These are phyloP conservation scores for Cnidoscolus chayamansa DNA, from an alignment of 441 rosid genomes.

Conservation along the genomic window DNA sequence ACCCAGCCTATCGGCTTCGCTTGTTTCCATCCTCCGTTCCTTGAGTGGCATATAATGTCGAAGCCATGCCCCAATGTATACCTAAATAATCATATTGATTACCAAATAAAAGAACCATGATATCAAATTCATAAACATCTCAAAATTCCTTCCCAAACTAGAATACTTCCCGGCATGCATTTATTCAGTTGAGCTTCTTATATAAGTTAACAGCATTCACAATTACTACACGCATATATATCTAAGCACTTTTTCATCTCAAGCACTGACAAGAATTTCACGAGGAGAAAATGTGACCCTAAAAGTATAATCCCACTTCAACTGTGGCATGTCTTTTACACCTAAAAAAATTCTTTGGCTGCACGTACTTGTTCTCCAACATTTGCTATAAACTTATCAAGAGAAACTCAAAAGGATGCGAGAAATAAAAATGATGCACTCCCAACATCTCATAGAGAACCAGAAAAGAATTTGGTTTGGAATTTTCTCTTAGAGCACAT, in stretches of 20 bases:
- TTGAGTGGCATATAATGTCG: constrained; percentile 66
- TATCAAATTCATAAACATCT: background rate
- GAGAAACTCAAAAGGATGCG: background rate
- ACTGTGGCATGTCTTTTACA: background rate
- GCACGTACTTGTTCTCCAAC: background rate
- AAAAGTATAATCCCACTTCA: background rate
- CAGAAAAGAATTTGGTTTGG: background rate
- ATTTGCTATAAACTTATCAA: background rate
- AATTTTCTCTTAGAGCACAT: background rate
- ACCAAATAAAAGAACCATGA: background rate
- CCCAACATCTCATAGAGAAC: background rate
- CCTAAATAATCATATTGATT: constrained; percentile 38
- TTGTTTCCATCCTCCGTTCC: constrained; percentile 54
- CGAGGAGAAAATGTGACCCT: background rate
- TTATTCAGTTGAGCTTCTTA: background rate
- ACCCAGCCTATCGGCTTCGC: constrained; percentile 51
- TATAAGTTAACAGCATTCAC: background rate
- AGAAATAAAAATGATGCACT: background rate
- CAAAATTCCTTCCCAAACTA: background rate
- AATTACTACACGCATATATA: background rate
- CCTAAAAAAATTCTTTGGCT: background rate
- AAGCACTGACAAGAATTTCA: background rate
- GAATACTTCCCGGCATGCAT: background rate
- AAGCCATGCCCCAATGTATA: constrained; percentile 83
- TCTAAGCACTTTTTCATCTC: background rate